phyloP scores from a whole-genome alignment of 1,139 yeast genomes.

The Lodderomyces beijingensis region DNA sequence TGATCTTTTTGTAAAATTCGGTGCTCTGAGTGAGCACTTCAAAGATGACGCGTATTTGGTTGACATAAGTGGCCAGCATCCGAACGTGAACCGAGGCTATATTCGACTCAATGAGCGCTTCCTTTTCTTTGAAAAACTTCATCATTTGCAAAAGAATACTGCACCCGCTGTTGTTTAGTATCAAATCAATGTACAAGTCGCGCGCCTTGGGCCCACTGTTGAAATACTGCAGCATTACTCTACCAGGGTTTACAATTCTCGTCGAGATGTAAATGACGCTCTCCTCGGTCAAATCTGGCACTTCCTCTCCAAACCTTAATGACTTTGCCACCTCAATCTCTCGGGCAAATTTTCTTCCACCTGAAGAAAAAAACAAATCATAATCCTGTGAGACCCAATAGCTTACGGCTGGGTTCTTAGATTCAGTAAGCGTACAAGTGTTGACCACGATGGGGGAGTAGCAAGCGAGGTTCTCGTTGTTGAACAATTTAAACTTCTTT shows the following conservation, averaged over 20 bases:
- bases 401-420: slow-evolving; percentile 4
- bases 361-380: slow-evolving; percentile 13
- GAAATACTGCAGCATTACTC: slow-evolving; percentile 8
- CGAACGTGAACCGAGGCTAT: slow-evolving; percentile 9
- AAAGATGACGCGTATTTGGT: slow-evolving; percentile 9
- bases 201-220: slow-evolving; percentile 2
- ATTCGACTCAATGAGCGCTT: not conserved
- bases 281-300: slow-evolving; percentile 8
- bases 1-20: slow-evolving; percentile 10
- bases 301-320: slow-evolving; percentile 8
- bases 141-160: slow-evolving; percentile 12
- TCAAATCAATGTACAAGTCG: slow-evolving; percentile 12
- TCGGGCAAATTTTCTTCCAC: slow-evolving; percentile 7
- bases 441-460: slow-evolving; percentile 9
- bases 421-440: slow-evolving; percentile 4
- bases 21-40: slow-evolving; percentile 6
- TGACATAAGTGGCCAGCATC: slow-evolving; percentile 12
- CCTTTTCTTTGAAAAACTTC: slow-evolving; percentile 9
- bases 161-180: slow-evolving; percentile 13
- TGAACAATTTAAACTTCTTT: slow-evolving; percentile 9
- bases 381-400: slow-evolving; percentile 12
- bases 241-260: slow-evolving; percentile 11
- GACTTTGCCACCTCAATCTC: slow-evolving; percentile 11
- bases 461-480: slow-evolving; percentile 1
- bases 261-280: slow-evolving; percentile 11